Conservation (phyloP, 139 green algal species). For the Tetradesmus obliquus region DNA sequence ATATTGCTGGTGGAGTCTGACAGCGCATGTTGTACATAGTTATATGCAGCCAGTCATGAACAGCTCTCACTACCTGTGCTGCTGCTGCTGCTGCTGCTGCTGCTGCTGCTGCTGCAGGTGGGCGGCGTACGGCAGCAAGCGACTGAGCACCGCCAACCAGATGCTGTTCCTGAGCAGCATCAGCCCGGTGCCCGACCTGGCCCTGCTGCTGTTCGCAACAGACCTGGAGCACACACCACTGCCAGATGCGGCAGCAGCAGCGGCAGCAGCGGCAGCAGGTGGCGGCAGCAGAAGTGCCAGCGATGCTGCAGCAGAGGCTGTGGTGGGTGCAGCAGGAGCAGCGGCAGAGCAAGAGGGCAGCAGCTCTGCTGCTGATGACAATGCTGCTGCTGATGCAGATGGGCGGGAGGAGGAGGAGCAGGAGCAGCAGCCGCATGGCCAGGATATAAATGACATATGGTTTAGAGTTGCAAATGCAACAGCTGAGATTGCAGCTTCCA, state of each 20-base stretch:
- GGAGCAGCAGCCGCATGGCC: neutral
- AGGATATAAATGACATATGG: too few relatives aligned
- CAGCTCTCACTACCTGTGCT: neutral
- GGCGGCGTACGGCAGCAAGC: constrained; percentile 33
- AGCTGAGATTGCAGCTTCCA: neutral
- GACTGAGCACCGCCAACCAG: neutral
- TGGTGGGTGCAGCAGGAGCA: neutral
- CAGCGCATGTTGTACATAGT: neutral
- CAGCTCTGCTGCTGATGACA: neutral
- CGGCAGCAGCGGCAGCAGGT: neutral
- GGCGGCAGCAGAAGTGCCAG: neutral
- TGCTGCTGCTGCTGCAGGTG: constrained; percentile 25
- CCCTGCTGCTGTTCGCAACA: constrained; percentile 29
- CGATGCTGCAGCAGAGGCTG: neutral
- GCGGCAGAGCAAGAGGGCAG: neutral
- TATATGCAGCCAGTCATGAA: neutral
- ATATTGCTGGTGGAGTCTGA: neutral
- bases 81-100: neutral
- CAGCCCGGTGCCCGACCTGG: constrained; percentile 15
- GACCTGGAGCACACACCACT: neutral
- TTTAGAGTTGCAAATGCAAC: neutral
- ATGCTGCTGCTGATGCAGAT: neutral
- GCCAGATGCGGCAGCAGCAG: neutral
- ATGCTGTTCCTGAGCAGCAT: neutral
- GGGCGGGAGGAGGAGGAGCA: neutral